Evolutionary conservation across 805 yeast genomes (phyloP).

Genomic region (Priceomyces castillae): DNA sequence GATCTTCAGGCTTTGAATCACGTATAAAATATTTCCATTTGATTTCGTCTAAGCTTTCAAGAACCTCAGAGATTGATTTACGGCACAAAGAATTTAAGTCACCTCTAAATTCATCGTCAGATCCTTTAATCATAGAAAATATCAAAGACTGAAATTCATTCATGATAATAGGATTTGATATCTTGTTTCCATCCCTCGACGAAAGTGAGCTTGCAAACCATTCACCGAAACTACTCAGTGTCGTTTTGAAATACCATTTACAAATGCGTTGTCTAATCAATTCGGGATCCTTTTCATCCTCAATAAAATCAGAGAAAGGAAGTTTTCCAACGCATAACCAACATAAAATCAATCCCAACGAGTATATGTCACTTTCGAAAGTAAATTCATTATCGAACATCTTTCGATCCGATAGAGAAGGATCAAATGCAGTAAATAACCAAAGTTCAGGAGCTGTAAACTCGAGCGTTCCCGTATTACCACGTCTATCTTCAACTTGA

Average conservation of each 20-base stretch:
- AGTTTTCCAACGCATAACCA: conserved; percentile 67
- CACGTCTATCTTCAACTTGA: conserved; percentile 56
- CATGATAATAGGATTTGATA: conserved; percentile 1
- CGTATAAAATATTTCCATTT: conserved; percentile 13
- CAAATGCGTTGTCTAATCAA: conserved; percentile 23
- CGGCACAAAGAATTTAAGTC: conserved; percentile 9
- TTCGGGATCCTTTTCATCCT: conserved; percentile 28
- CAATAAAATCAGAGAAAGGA: conserved; percentile 46
- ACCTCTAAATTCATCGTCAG: conserved; percentile 7
- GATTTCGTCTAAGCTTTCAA: conserved; percentile 20
- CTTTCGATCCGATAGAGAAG: conserved; percentile 28
- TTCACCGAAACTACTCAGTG: conserved; percentile 15
- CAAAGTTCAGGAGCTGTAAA: conserved; percentile 85
- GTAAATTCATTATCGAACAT: conserved; percentile 54
- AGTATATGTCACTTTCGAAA: conserved; percentile 73
- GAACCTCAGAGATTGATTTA: conserved; percentile 13
- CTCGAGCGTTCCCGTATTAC: conserved; percentile 85
- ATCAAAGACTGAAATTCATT: conserved; percentile 20
- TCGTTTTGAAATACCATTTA: conserved; percentile 27
- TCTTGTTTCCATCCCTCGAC: background rate
- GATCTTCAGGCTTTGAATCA: background rate
- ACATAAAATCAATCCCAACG: conserved; percentile 79
- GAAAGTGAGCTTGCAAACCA: conserved; percentile 22
- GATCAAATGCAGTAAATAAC: conserved; percentile 22
- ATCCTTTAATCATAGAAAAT: conserved; percentile 32